Evolutionary conservation across 2,329 filamentous ascomycete genomes (phyloP), one percentile per base, ranked within the genome.

Genomic region (Ophiocordyceps robertsii): DNA sequence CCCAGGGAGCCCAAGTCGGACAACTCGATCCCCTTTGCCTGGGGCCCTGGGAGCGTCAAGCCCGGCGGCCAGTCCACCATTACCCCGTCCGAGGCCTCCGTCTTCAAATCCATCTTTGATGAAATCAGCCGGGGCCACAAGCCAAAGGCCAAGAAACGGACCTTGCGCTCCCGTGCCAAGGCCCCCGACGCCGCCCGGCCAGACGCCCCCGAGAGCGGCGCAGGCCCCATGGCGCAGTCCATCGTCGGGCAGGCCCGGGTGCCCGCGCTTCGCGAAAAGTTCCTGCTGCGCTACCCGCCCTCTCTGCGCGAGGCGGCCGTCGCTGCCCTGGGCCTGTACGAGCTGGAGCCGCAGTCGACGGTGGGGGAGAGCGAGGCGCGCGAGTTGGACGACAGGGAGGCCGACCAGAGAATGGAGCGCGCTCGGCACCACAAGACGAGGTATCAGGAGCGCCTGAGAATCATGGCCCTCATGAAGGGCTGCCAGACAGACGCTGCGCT

Each of bases 401-500:
- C 62, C 30, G 51, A 53, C 12, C 47, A 55, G 32, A 60, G 55
- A 38, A 53, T 57, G 43, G 55, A 62, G 44, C 53, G 57, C 40
- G 48, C 46, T 3, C 49, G 45, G 8, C 55, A 65, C 19, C 64
- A 69, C 39, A 52, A 55, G 2, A 54, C 61, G 27, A 61, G 70
- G 10, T 53, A 59, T 10, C 50, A 62, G 7, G 77, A 81, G 54
- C 65, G 69, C 38, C 49, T 53, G 24, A 64, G 74, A 10, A 68
- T 86, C 9, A 70, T 75, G 47, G 47, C 50, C 6, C 52, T 74
- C 33, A 72, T 89, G 63, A 59, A 64, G 11, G 56, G 52, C 2
- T 78, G 78, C 16, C 50, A 63, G 44, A 75, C 75, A 1, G 84
- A 89, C 50, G 61, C 69, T 17, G 73, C 76, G 40, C 64, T 87